These are phyloP conservation scores for Kwoniella sp. DNA, from an alignment of 768 basidiomycete genomes.

Conservation along the genomic window DNA sequence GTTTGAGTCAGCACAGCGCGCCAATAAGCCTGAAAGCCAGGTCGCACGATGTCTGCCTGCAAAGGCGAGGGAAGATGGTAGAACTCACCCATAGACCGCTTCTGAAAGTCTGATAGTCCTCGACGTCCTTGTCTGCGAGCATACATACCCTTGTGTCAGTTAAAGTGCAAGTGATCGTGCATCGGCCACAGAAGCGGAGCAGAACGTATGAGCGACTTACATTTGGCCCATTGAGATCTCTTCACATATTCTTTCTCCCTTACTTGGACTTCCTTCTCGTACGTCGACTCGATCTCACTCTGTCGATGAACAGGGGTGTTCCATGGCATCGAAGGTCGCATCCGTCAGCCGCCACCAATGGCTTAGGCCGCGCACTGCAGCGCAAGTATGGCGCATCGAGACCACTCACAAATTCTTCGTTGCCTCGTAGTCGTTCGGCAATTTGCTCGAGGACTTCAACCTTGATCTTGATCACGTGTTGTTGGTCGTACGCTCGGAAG, in stretches of 20 bases:
- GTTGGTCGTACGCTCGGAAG: constrained; percentile 26
- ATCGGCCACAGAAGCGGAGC: constrained; percentile 5
- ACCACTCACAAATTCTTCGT: constrained; percentile 27
- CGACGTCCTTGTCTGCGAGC: constrained; percentile 34
- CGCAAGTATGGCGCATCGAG: too few relatives aligned
- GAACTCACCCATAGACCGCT: constrained; percentile 37
- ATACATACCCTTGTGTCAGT: too few relatives aligned
- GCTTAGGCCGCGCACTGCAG: neutral
- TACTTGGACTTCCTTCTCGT: constrained; percentile 14
- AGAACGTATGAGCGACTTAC: too few relatives aligned
- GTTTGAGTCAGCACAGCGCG: too few relatives aligned
- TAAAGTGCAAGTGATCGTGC: neutral
- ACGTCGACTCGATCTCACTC: constrained; percentile 25
- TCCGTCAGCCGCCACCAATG: neutral
- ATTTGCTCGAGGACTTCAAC: constrained; percentile 26
- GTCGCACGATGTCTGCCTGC: too few relatives aligned
- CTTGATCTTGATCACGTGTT: constrained; percentile 25
- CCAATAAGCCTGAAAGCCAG: neutral
- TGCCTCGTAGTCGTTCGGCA: constrained; percentile 9
- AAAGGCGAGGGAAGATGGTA: neutral
- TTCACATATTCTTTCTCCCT: constrained; percentile 28
- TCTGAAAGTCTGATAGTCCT: constrained; percentile 35
- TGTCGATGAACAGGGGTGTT: constrained; percentile 13
- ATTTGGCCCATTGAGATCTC: constrained; percentile 37
- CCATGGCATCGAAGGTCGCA: neutral